These are phyloP conservation scores for Petrea volubilis DNA, from an alignment of 257 asterid species.

Conservation along the genomic window DNA sequence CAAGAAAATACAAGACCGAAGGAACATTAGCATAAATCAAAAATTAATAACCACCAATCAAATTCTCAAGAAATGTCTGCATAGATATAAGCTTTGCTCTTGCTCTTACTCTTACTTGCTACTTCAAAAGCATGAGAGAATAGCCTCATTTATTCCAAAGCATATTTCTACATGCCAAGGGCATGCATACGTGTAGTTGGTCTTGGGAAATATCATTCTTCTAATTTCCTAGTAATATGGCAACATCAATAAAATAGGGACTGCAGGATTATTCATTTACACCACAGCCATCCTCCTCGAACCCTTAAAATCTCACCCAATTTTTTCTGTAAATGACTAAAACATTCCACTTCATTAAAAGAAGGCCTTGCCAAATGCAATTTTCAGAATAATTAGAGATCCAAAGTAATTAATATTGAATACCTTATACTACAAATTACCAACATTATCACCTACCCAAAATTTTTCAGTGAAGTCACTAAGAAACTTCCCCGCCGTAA, in stretches of 20 bases:
- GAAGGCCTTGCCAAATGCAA: background rate
- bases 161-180: background rate
- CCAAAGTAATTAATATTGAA: background rate
- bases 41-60: background rate
- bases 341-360: no score
- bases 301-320: no score
- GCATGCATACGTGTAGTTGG: background rate
- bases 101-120: background rate
- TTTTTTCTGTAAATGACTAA: no score
- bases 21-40: background rate
- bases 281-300: background rate
- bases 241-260: background rate
- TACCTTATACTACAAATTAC: background rate
- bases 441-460: background rate
- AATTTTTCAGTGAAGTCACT: background rate
- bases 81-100: background rate
- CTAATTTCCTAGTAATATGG: background rate
- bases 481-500: background rate
- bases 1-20: background rate
- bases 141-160: background rate
- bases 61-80: background rate
- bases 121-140: conserved; percentile 7
- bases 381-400: background rate
- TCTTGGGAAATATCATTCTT: background rate
- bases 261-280: background rate